phyloP scores from a whole-genome alignment of 169 alveolate genomes.

The Cryptosporidium canis region DNA sequence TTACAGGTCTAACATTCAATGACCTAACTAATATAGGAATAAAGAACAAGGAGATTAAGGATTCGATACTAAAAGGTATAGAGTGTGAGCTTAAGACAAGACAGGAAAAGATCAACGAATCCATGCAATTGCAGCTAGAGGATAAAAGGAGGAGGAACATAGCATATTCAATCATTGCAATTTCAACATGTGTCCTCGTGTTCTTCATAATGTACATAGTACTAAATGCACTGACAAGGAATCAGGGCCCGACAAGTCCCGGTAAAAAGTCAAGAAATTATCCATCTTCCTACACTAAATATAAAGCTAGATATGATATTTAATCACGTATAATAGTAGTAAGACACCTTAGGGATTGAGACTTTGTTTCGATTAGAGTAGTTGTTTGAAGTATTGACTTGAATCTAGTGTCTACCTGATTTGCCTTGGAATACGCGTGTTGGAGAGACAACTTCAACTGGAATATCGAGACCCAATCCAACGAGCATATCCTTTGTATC shows the following conservation, averaged over 20 bases:
- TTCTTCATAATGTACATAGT: constrained; percentile 29
- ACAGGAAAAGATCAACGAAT: neutral
- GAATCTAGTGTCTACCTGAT: constrained; percentile 58
- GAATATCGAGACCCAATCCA: constrained; percentile 82
- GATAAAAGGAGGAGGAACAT: neutral
- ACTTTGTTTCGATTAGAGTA: neutral
- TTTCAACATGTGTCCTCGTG: constrained; percentile 26
- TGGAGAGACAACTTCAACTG: constrained; percentile 75
- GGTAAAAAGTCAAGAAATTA: neutral
- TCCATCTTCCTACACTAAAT: neutral
- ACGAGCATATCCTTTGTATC: constrained; percentile 90
- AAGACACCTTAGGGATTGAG: constrained; percentile 23
- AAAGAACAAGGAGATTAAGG: constrained; percentile 1
- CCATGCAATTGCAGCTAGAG: neutral
- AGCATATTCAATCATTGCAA: neutral
- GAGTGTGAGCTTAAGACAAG: neutral
- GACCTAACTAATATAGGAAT: constrained; percentile 49
- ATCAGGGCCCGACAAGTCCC: neutral
- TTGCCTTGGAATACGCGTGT: constrained; percentile 71
- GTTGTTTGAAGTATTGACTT: neutral
- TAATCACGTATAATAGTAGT: constrained; percentile 24
- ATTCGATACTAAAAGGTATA: neutral
- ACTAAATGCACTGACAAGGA: constrained; percentile 1
- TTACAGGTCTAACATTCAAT: constrained; percentile 2
- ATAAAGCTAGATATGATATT: constrained; percentile 19